These are phyloP conservation scores for Tremellales sp. DNA, from an alignment of 1,284 basidiomycete genomes.

Conservation along the genomic window DNA sequence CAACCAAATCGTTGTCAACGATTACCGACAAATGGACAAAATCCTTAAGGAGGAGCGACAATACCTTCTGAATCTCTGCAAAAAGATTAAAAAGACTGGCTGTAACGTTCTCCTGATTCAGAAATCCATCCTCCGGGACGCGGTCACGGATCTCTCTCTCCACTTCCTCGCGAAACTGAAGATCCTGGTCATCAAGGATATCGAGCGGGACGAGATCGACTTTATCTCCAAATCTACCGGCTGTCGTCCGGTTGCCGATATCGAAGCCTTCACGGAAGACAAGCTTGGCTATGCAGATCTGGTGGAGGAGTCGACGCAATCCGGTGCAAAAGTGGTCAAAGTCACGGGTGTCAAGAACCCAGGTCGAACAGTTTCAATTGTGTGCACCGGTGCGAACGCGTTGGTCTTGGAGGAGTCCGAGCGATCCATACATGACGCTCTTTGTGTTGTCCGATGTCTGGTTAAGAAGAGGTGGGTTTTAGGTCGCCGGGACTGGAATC, in stretches of 20 bases:
- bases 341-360: constrained; percentile 94
- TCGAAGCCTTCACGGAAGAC: constrained; percentile 98
- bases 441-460: constrained; percentile 95
- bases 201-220: constrained; percentile 98
- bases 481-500: neutral
- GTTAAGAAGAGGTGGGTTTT: constrained; percentile 87
- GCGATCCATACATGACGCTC: constrained; percentile 93
- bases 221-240: constrained; percentile 94
- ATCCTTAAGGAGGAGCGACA: constrained; percentile 98
- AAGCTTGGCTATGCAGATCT: constrained; percentile 96
- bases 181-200: constrained; percentile 95
- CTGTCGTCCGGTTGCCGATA: constrained; percentile 95
- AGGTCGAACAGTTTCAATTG: constrained; percentile 89
- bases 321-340: constrained; percentile 87
- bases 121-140: constrained; percentile 98
- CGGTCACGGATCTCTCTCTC: constrained; percentile 96
- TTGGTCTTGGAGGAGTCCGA: constrained; percentile 97
- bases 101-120: constrained; percentile 99
- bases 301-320: constrained; percentile 82
- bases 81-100: constrained; percentile 98
- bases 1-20: constrained; percentile 98
- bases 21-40: constrained; percentile 99
- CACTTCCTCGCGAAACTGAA: constrained; percentile 97
- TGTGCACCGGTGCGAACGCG: constrained; percentile 91
- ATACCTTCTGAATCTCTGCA: constrained; percentile 97